Base-by-base conservation (phyloP, 805 yeast species). In the Candida dajiaensis region DNA sequence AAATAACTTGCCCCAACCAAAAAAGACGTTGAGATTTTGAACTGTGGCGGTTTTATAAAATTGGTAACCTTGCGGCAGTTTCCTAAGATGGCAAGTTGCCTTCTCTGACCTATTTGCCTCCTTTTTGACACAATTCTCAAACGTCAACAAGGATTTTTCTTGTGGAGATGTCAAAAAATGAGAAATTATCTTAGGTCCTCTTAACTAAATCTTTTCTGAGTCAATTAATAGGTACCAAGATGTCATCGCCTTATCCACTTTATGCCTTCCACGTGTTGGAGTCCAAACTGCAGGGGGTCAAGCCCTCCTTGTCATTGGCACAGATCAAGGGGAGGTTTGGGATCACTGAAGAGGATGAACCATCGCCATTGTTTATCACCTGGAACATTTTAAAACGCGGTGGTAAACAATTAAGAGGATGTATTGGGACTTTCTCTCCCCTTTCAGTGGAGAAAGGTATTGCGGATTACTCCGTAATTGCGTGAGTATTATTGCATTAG, bases 371-470 rank as follows among this genome's bases (percentile, higher is more conserved):
- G 23, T 94, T 94, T 67, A 85, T 92, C 28, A 94, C 98, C 0
- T 94, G 97, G 96, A 82, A 80, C 55, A 73, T 75, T 47, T 54
- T 56, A 18, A 38, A 40, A 12, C 43, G 47, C 22, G 60, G 49
- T 10, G 58, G 64, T 1, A 60, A 65, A 22, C 66, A 69, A 13
- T 68, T 92, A 41, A 71, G 98, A 38, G 99, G 99, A 0, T 92
- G 99, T 60, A 94, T 92, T 45, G 99, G 99, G 1, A 90, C 96
- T 0, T 94, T 94, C 62, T 68, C 72, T 18, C 66, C 76, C 15
- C 62, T 75, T 46, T 71, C 74, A 0, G 54, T 86, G 2, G 80
- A 74, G 16, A 43, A 58, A 1, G 96, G 94, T 0, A 73, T 89
- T 4, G 62, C 68, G 20, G 71, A 72, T 35, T 92, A 82, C 59